These are phyloP conservation scores for Aspergillus incahuasiensis DNA, from an alignment of 495 filamentous ascomycete species.

Conservation along the genomic window DNA sequence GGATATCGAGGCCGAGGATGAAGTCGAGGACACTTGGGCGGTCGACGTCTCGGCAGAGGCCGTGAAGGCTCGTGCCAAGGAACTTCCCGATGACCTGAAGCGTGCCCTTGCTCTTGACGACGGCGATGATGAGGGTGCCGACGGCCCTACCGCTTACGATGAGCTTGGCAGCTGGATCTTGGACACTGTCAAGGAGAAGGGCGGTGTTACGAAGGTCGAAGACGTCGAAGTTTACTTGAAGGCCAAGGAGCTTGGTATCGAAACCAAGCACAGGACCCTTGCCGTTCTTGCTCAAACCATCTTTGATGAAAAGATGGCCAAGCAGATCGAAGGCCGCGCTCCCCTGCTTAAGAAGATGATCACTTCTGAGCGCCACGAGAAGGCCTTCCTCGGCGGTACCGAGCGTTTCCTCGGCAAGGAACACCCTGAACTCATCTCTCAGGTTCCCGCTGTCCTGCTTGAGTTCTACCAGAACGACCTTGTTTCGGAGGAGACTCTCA, in stretches of 20 bases:
- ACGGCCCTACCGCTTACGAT: slow-evolving; percentile 81
- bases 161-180: slow-evolving; percentile 90
- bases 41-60: slow-evolving; percentile 94
- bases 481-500: slow-evolving; percentile 78
- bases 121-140: slow-evolving; percentile 79
- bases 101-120: slow-evolving; percentile 79
- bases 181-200: slow-evolving; percentile 63
- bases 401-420: slow-evolving; percentile 89
- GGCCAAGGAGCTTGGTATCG: slow-evolving; percentile 90
- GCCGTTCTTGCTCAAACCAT: slow-evolving; percentile 89
- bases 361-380: slow-evolving; percentile 86
- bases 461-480: slow-evolving; percentile 86
- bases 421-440: slow-evolving; percentile 67
- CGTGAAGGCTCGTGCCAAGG: slow-evolving; percentile 86
- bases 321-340: slow-evolving; percentile 78
- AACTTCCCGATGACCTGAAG: slow-evolving; percentile 88
- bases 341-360: slow-evolving; percentile 88
- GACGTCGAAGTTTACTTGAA: slow-evolving; percentile 92
- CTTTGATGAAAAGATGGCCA: slow-evolving; percentile 84
- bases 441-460: slow-evolving; percentile 80
- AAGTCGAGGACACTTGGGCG: slow-evolving; percentile 83
- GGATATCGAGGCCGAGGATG: slow-evolving; percentile 59
- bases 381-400: slow-evolving; percentile 93
- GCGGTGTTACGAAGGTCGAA: slow-evolving; percentile 67
- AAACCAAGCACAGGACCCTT: slow-evolving; percentile 88